Base-by-base conservation (phyloP, 257 asterid species). In the Solanum raphanifolium region DNA sequence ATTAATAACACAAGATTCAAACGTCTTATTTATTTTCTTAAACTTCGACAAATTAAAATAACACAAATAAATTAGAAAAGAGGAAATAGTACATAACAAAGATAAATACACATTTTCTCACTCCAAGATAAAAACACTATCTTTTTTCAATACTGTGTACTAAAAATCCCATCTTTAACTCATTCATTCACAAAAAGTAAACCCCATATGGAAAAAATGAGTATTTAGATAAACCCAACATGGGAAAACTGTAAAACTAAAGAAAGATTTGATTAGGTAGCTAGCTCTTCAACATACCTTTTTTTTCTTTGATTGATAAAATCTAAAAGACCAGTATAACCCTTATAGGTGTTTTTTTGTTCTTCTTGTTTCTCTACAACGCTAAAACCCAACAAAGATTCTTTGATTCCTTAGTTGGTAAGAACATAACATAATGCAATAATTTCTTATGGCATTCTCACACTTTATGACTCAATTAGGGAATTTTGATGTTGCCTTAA, bases 381-480 rank as follows among this genome's bases (percentile, higher is more conserved):
- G 48, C 84, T 91, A 62, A 84, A 84, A 84, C 87, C 89, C 86
- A 79, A 86, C 81, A 55, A 87, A 89, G 91, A 90, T 87, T 72
- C 92, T 87, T 89, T 90, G 89, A 85, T 89, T 88, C 86, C 89
- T 81, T 86, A 91, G 89, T 86, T 88, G 88, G 91, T 86, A 90
- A 90, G 83, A 74, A 79, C 62, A 78, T 39, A 25, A 87, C 52
- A 88, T 88, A 88, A 86, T n/a, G n/a, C n/a, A n/a, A n/a, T n/a
- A n/a, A n/a, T n/a, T n/a, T n/a, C n/a, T n/a, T n/a, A 27, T 13
- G 73, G 31, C 71, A 20, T 58, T 66, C 60, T 84, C 69, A 34
- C 85, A 69, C 83, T 89, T 72, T 86, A 48, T 16, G 58, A 46
- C 58, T 46, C 20, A 43, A 43, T 3, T 12, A 4, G 52, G 52